Conservation (phyloP, 352 stramenopile genomes). For the Phytophthora meadii region DNA sequence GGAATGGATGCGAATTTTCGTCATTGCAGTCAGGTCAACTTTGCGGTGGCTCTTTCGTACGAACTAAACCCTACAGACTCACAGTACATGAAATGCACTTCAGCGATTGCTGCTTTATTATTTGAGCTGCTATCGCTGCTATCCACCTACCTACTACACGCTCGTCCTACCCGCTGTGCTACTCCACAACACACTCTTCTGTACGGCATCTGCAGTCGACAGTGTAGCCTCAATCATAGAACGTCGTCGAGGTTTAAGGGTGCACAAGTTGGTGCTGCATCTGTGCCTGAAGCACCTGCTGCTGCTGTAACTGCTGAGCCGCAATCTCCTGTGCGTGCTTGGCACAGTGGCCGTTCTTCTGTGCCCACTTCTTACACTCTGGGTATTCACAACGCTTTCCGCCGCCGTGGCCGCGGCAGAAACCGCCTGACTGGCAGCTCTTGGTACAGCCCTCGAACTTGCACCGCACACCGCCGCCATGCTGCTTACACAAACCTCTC, state of each 20-base stretch:
- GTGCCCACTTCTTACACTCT: slow-evolving; percentile 87
- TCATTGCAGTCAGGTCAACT: too few relatives aligned
- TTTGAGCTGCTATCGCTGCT: slow-evolving; percentile 23
- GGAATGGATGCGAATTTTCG: too few relatives aligned
- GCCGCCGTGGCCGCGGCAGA: slow-evolving; percentile 83
- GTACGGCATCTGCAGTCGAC: slow-evolving; percentile 21
- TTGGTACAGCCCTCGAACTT: slow-evolving; percentile 90
- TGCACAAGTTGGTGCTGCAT: slow-evolving; percentile 50
- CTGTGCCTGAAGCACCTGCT: slow-evolving; percentile 50
- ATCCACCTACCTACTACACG: slow-evolving; percentile 31
- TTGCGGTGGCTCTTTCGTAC: too few relatives aligned
- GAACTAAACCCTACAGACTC: too few relatives aligned
- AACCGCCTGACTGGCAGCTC: slow-evolving; percentile 86
- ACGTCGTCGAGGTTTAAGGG: slow-evolving; percentile 26
- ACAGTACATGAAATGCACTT: slow-evolving; percentile 7
- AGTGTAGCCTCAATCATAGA: slow-evolving; percentile 25
- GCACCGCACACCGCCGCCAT: slow-evolving; percentile 85
- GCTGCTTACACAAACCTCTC: slow-evolving; percentile 84
- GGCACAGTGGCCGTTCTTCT: slow-evolving; percentile 88
- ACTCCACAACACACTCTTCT: slow-evolving; percentile 15
- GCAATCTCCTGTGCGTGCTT: slow-evolving; percentile 89
- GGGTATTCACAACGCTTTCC: slow-evolving; percentile 88
- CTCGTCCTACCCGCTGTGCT: slow-evolving; percentile 19
- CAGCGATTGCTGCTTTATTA: slow-evolving; percentile 37
- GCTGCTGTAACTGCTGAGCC: slow-evolving; percentile 56